phyloP scores from a whole-genome alignment of 2,329 filamentous ascomycete genomes.

The Trichoderma breve region DNA sequence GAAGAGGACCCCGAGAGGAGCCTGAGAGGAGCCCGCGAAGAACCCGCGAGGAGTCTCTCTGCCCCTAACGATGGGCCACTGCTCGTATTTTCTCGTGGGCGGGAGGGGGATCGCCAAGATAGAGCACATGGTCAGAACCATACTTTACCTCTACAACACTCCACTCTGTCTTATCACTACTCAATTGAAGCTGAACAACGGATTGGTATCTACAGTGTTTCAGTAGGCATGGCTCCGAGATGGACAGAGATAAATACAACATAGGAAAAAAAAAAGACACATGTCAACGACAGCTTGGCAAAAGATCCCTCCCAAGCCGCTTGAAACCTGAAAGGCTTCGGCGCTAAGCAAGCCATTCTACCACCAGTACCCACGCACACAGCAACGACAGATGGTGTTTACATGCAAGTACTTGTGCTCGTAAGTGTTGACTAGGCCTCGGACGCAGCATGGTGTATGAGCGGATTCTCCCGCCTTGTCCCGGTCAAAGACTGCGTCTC shows the following conservation, averaged over 20 bases:
- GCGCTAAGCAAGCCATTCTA: slow-evolving; percentile 4
- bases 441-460: neutral
- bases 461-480: neutral
- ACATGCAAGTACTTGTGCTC: neutral
- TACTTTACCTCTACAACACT: neutral
- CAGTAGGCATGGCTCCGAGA: neutral
- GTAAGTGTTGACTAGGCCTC: neutral
- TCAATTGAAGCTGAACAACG: neutral
- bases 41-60: neutral
- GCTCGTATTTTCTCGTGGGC: neutral
- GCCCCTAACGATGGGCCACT: neutral
- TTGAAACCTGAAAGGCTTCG: neutral
- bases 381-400: neutral
- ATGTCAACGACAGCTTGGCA: neutral
- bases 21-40: neutral
- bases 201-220: neutral
- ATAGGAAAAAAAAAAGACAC: neutral
- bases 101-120: neutral
- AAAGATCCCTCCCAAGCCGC: neutral
- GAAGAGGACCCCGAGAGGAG: neutral
- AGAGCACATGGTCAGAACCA: neutral
- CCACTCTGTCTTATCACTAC: neutral
- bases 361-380: neutral
- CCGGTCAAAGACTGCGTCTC: neutral
- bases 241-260: neutral